Evolutionary conservation across 2,329 filamentous ascomycete species (phyloP).

Genomic region (Penicillium sp.): DNA sequence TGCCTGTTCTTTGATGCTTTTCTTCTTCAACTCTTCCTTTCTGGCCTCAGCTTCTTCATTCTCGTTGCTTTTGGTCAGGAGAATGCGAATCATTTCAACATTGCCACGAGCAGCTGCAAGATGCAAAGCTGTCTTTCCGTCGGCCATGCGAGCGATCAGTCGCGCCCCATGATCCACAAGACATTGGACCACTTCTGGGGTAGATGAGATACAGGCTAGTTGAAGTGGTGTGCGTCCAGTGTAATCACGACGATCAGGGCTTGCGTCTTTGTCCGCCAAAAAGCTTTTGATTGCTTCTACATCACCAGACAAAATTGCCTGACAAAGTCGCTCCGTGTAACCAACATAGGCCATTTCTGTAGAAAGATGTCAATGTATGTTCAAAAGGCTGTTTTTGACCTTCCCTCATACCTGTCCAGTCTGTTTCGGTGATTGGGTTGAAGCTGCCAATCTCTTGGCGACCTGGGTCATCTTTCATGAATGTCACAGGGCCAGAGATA

Average conservation of each 20-base stretch:
- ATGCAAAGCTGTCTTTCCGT: constrained; percentile 80
- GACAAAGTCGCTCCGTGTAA: constrained; percentile 72
- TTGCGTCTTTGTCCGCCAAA: constrained; percentile 65
- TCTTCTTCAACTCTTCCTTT: constrained; percentile 21
- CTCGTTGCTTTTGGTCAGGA: constrained; percentile 67
- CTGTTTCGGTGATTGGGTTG: constrained; percentile 75
- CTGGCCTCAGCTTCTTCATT: constrained; percentile 63
- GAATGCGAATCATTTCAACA: constrained; percentile 65
- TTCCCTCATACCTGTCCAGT: constrained; percentile 63
- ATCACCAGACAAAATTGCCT: constrained; percentile 76
- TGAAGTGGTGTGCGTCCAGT: constrained; percentile 78
- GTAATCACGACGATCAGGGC: constrained; percentile 73
- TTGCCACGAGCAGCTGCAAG: constrained; percentile 71
- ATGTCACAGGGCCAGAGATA: constrained; percentile 70
- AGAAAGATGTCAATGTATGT: neutral
- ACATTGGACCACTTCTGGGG: constrained; percentile 66
- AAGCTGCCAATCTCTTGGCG: constrained; percentile 72
- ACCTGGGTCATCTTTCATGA: constrained; percentile 78
- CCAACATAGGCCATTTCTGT: constrained; percentile 82
- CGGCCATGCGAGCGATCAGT: constrained; percentile 70
- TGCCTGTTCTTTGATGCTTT: constrained; percentile 25
- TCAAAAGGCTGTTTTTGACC: neutral
- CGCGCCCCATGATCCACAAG: constrained; percentile 72
- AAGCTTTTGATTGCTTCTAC: constrained; percentile 69
- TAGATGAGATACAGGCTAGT: constrained; percentile 68